Conservation (phyloP, 2,329 filamentous ascomycete genomes). For the Colletotrichum lentis region DNA sequence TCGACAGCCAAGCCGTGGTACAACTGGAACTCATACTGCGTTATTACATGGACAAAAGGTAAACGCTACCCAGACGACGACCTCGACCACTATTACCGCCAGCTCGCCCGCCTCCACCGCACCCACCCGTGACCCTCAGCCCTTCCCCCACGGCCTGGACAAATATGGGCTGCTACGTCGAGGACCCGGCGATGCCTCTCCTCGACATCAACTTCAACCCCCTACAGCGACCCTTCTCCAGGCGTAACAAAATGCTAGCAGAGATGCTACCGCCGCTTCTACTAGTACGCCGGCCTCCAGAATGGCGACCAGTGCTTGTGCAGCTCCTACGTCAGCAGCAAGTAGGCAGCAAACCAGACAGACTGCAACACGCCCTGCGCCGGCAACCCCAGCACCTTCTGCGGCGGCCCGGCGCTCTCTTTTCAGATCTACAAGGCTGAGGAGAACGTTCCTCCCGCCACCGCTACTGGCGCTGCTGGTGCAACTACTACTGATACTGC, state of each 20-base stretch:
- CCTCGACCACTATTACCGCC: background rate
- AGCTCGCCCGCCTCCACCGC: slow-evolving; percentile 3
- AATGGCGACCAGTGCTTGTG: slow-evolving; percentile 5
- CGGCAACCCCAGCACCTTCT: background rate
- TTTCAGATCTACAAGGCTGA: background rate
- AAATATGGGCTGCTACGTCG: background rate
- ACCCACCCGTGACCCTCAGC: slow-evolving; percentile 35
- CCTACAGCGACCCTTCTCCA: background rate
- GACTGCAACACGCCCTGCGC: background rate
- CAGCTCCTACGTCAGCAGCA: background rate
- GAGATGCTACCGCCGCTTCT: background rate
- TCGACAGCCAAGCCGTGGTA: background rate
- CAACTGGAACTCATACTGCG: slow-evolving; percentile 5
- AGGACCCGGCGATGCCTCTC: background rate
- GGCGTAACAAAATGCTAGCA: background rate
- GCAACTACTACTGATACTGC: background rate
- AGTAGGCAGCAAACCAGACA: slow-evolving; percentile 5
- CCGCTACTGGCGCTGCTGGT: background rate
- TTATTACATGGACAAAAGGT: background rate
- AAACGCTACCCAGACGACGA: background rate
- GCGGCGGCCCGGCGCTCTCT: background rate
- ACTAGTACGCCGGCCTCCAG: background rate
- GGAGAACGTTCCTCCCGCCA: background rate
- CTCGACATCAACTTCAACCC: background rate
- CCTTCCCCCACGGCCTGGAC: slow-evolving; percentile 38